Evolutionary conservation across 2,329 filamentous ascomycete genomes (phyloP), one percentile per base, ranked within the genome.

Genomic region (Hymenoscyphus albidus): DNA sequence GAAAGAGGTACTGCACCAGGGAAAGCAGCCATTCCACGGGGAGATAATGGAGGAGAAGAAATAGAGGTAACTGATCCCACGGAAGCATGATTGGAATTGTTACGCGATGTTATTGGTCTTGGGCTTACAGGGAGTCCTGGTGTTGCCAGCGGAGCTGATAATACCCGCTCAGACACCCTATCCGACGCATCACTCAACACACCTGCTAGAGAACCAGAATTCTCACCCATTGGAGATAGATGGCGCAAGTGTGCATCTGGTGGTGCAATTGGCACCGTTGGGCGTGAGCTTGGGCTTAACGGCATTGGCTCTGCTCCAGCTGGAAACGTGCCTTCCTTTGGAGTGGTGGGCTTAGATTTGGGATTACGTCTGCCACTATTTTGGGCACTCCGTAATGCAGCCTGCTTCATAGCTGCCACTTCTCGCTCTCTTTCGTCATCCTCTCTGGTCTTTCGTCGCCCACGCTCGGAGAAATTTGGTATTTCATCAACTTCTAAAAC

Each of bases 351-450:
- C 64, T 67, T 71, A 58, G 71, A 77, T 62, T 81, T 81, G 48
- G 83, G 82, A 70, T 80, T 81, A 65, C 79, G 80, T 68, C 80
- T 82, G 74, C 84, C 88, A 75, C 83, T 88, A 65, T 79, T 80
- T 68, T 80, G 81, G 13, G 48, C 18, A 74, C 84, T 88, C 80
- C 89, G 84, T 35, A 84, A 82, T 72, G 92, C 88, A 13, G 88
- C 85, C 71, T 93, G 88, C 72, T 87, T 83, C 58, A 84, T 75
- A 1, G 84, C 86, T n/a, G 88, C 76, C 14, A 86, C 81, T 74
- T 94, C 91, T 58, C 93, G 86, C 62, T 92, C 85, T 62, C 83
- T 83, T 70, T 97, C 92, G 72, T 97, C 93, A 67, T 97, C 92
- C 75, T 94, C 92, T 61, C 93, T 85, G 2, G 93, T 97, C 76